phyloP scores from a whole-genome alignment of 345 rosid genomes.

The Balakata baccata region DNA sequence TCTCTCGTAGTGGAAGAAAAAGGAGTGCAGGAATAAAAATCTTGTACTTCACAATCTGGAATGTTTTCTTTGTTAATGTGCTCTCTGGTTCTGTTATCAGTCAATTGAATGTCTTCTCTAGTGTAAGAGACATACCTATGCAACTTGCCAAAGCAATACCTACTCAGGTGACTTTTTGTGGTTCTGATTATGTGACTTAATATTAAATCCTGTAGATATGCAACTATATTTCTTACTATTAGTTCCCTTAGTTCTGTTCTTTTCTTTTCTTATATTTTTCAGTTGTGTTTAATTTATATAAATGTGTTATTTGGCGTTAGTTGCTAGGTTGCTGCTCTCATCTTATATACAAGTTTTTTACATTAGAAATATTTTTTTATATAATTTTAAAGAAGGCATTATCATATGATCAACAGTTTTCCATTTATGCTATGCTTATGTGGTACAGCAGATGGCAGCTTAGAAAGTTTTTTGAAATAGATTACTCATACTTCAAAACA shows the following conservation, averaged over 20 bases:
- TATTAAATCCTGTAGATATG: neutral
- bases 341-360: neutral
- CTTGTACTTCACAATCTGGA: slow-evolving; percentile 86
- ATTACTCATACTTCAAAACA: too few species aligned
- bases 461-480: too few species aligned
- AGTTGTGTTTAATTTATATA: neutral
- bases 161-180: slow-evolving; percentile 50
- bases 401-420: neutral
- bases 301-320: neutral
- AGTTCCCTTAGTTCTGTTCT: neutral
- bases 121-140: slow-evolving; percentile 57
- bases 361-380: neutral
- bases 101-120: slow-evolving; percentile 48
- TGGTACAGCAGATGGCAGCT: too few species aligned
- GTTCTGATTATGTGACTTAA: neutral
- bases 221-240: neutral
- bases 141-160: slow-evolving; percentile 76
- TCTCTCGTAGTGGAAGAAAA: slow-evolving; percentile 75
- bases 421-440: neutral
- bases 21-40: slow-evolving; percentile 77
- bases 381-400: neutral
- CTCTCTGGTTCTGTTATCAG: slow-evolving; percentile 72
- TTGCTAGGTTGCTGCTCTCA: neutral
- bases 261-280: neutral
- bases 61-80: slow-evolving; percentile 82